phyloP scores from a whole-genome alignment of 2,329 filamentous ascomycete genomes.

The Cytospora chrysosperma region DNA sequence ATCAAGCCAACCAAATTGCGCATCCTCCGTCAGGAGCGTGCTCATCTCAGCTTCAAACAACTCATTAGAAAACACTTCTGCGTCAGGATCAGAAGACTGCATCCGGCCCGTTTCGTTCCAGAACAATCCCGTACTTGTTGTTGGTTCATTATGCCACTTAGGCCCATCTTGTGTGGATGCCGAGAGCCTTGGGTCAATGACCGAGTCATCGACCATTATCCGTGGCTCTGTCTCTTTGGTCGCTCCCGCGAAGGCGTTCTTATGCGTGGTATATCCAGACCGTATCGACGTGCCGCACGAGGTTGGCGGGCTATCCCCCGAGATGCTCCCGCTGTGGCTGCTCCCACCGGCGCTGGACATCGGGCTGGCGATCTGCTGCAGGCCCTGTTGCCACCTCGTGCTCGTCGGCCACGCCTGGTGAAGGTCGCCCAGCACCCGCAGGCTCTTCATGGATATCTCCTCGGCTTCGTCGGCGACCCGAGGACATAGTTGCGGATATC shows the following conservation, averaged over 20 bases:
- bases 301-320: constrained; percentile 15
- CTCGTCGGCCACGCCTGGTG: constrained; percentile 28
- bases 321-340: constrained; percentile 10
- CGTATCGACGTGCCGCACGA: constrained; percentile 13
- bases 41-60: constrained; percentile 28
- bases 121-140: constrained; percentile 2
- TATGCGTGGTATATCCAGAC: neutral
- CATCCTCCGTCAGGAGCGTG: constrained; percentile 25
- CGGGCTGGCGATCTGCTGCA: constrained; percentile 26
- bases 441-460: constrained; percentile 27
- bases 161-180: neutral
- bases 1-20: constrained; percentile 27
- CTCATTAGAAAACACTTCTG: constrained; percentile 25
- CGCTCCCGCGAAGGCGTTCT: neutral
- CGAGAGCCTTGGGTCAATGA: constrained; percentile 21
- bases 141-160: neutral
- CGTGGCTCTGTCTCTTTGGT: neutral
- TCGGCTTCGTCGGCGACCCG: constrained; percentile 29
- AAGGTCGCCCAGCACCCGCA: constrained; percentile 27
- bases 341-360: constrained; percentile 9
- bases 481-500: constrained; percentile 33
- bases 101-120: constrained; percentile 9
- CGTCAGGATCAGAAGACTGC: constrained; percentile 1
- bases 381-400: constrained; percentile 27
- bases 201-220: constrained; percentile 3